Conservation (phyloP, 768 basidiomycete genomes). For the Tulasnella sp. region DNA sequence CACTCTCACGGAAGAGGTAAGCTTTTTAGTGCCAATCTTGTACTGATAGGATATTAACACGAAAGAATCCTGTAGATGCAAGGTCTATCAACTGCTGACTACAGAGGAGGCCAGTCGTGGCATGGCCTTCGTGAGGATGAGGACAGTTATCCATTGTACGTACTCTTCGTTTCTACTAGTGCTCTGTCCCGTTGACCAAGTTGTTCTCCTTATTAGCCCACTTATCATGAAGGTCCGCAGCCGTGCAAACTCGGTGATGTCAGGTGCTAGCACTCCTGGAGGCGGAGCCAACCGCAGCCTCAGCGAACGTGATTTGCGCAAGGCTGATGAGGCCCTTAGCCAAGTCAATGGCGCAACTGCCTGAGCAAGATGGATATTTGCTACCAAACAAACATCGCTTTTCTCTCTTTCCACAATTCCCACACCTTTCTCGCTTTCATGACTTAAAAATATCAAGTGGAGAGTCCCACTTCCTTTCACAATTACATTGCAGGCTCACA, state of each 20-base stretch:
- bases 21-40: slow-evolving; percentile 9
- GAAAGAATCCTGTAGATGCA: slow-evolving; percentile 65
- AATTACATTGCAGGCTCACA: too few relatives aligned
- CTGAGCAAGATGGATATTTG: too few relatives aligned
- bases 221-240: slow-evolving; percentile 84
- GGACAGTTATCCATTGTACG: slow-evolving; percentile 80
- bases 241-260: slow-evolving; percentile 60
- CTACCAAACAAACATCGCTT: too few relatives aligned
- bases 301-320: slow-evolving; percentile 74
- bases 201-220: slow-evolving; percentile 38
- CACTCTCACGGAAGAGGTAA: slow-evolving; percentile 73
- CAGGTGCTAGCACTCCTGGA: slow-evolving; percentile 73
- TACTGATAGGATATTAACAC: slow-evolving; percentile 20
- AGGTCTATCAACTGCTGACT: slow-evolving; percentile 72
- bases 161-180: slow-evolving; percentile 18
- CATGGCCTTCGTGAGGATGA: slow-evolving; percentile 54
- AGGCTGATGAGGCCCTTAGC: slow-evolving; percentile 74
- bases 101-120: slow-evolving; percentile 51
- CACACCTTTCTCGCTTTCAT: too few relatives aligned
- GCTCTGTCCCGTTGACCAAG: neutral
- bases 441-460: too few relatives aligned
- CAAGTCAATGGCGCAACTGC: slow-evolving; percentile 13
- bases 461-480: too few relatives aligned
- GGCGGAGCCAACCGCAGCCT: slow-evolving; percentile 66
- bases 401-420: too few relatives aligned